A percentile compares a stretch with the other conserved stretches of the same genome.
These are phyloP conservation scores for Talaromyces amestolkiae DNA, from an alignment of 2,329 filamentous ascomycete species.

Conservation along the genomic window DNA sequence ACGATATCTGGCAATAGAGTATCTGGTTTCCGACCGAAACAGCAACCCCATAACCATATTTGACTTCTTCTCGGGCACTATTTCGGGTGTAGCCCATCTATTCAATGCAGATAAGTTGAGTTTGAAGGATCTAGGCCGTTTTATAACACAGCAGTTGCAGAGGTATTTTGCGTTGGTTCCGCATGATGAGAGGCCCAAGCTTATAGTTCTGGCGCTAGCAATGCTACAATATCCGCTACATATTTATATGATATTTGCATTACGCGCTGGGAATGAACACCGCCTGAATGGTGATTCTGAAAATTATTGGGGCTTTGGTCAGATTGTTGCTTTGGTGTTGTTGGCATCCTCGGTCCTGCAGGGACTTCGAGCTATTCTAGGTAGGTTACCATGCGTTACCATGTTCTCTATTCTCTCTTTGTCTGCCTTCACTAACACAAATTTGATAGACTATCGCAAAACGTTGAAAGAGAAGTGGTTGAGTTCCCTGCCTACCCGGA, in stretches of 20 bases:
- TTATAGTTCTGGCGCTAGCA: not conserved
- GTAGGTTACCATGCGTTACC: not conserved
- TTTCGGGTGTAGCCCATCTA: not conserved
- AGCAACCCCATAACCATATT: not conserved
- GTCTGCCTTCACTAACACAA: not conserved
- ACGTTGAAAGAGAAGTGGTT: not conserved
- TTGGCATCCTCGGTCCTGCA: slow-evolving; percentile 7
- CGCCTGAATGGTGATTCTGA: slow-evolving; percentile 9
- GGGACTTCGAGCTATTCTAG: not conserved
- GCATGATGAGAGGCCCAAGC: not conserved
- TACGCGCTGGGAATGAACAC: not conserved
- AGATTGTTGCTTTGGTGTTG: slow-evolving; percentile 1
- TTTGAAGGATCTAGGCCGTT: not conserved
- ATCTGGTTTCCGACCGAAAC: too few relatives aligned
- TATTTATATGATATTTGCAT: not conserved
- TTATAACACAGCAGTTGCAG: not conserved
- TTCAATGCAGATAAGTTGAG: not conserved
- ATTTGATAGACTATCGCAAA: not conserved
- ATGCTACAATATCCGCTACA: slow-evolving; percentile 11
- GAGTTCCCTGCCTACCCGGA: not conserved
- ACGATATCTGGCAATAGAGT: too few relatives aligned
- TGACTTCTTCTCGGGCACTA: not conserved
- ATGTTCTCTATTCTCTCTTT: too few relatives aligned
- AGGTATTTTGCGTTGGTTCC: too few relatives aligned
- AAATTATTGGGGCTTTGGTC: slow-evolving; percentile 10